Evolutionary conservation across 148 eudicot species (phyloP), one percentile per base, ranked within the genome.

Genomic region (Bassia scoparia): DNA sequence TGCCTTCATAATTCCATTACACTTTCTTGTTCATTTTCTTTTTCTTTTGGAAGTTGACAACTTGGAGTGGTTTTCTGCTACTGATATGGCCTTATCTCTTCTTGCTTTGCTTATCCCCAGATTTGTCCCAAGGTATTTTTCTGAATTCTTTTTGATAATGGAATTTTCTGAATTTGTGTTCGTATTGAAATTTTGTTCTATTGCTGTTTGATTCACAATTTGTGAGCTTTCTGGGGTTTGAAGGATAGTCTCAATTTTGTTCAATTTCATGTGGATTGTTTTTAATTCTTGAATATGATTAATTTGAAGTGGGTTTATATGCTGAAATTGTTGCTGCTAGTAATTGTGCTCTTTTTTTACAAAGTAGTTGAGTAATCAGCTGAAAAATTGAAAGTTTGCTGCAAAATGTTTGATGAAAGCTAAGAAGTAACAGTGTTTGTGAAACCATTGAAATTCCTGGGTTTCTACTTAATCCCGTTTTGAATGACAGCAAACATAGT

Each of bases 61-160:
- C 46, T 41, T 1, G 12, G 12, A 21, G 69, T 76, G 34, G 18
- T 80, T 67, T 61, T 27, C 15, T 33, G 37, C 38, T 53, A 12
- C 50, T 46, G 62, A n/a, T 16, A 89, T 89, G 95, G 86, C 88
- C 67, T 80, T 83, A 68, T 84, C 87, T 84, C 87, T 72, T 71
- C 78, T 80, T 83, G 88, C 84, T 78, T 81, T 35, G 80, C 70
- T 31, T 73, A 61, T 74, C 70, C 85, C 71, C 78, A 61, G 72
- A 49, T 81, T 76, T 71, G 80, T 43, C 38, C 78, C 61, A 83
- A 84, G 88, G 92, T 88, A 79, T 81, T 68, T 9, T 27, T 2
- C 24, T 61, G 5, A 7, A 18, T 70, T 71, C 37, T 35, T 63
- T 44, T 43, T 12, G n/a, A 44, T 67, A 48, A 1, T 53, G 7